Conservation (phyloP, 495 filamentous ascomycete genomes). For the Annulohypoxylon stygium region DNA sequence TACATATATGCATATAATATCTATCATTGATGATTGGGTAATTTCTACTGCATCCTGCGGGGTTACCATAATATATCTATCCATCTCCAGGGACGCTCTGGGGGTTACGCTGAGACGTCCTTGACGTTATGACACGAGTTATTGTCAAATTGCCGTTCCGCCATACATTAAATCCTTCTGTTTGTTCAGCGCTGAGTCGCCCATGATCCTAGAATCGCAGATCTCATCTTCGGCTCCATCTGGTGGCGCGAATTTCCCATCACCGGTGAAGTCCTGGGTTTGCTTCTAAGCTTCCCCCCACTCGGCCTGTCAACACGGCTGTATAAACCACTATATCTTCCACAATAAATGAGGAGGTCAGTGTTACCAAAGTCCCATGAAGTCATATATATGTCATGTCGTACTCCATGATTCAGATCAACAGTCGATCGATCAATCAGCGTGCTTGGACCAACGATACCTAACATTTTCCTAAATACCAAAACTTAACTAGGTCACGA, state of each 20-base stretch:
- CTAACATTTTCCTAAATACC: not conserved
- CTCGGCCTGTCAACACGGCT: not conserved
- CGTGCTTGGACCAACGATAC: not conserved
- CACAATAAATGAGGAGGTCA: slow-evolving; percentile 4
- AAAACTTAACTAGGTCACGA: not conserved
- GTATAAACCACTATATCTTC: not conserved
- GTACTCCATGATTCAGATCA: slow-evolving; percentile 29
- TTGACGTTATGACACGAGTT: slow-evolving; percentile 22
- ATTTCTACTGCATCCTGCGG: slow-evolving; percentile 23
- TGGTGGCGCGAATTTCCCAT: slow-evolving; percentile 8
- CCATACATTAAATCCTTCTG: slow-evolving; percentile 31
- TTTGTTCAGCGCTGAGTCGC: not conserved
- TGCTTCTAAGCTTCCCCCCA: not conserved
- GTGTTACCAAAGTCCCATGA: slow-evolving; percentile 16
- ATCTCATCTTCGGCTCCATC: not conserved
- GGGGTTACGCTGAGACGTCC: slow-evolving; percentile 13
- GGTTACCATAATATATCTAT: slow-evolving; percentile 24
- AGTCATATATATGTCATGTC: slow-evolving; percentile 46
- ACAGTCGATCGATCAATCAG: slow-evolving; percentile 17
- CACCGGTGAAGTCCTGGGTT: slow-evolving; percentile 8
- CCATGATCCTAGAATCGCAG: slow-evolving; percentile 4
- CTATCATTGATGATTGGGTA: not conserved
- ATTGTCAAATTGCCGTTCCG: slow-evolving; percentile 21
- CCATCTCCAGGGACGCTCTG: not conserved
- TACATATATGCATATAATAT: slow-evolving; percentile 6